These are phyloP conservation scores for Arachis stenosperma DNA, from an alignment of 306 rosid genomes.

Conservation along the genomic window DNA sequence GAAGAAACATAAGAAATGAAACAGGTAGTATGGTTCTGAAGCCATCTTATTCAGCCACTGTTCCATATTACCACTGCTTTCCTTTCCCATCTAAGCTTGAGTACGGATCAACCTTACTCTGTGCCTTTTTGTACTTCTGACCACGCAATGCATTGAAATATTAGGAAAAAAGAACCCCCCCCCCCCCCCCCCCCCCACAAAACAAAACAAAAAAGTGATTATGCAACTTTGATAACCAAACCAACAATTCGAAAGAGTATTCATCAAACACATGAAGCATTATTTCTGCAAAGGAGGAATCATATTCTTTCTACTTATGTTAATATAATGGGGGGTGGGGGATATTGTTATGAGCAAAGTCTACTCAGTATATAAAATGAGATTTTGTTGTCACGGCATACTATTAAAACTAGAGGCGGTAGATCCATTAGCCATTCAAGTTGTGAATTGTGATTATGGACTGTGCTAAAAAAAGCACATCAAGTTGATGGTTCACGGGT, in stretches of 20 bases:
- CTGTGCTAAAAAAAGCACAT: not conserved
- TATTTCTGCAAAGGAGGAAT: not conserved
- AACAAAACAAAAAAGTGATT: not conserved
- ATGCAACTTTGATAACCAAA: not conserved
- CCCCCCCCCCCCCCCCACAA: not conserved
- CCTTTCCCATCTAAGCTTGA: slow-evolving; percentile 40
- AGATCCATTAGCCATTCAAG: not conserved
- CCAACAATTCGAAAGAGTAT: not conserved
- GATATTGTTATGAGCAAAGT: not conserved
- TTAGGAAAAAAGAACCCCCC: not conserved
- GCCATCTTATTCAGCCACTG: slow-evolving; percentile 62
- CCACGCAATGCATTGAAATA: not conserved
- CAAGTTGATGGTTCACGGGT: not conserved
- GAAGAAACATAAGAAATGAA: slow-evolving; percentile 78
- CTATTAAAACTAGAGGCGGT: not conserved
- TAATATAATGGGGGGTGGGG: not conserved
- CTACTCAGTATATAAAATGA: not conserved
- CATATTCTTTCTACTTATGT: not conserved
- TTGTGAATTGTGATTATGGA: not conserved
- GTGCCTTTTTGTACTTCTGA: not conserved
- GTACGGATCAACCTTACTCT: not conserved
- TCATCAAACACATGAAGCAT: not conserved
- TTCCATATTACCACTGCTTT: slow-evolving; percentile 36
- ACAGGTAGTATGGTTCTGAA: slow-evolving; percentile 79
- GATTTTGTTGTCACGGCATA: not conserved